Base-by-base conservation (phyloP, 2,329 filamentous ascomycete species). In the Blumeria graminis region DNA sequence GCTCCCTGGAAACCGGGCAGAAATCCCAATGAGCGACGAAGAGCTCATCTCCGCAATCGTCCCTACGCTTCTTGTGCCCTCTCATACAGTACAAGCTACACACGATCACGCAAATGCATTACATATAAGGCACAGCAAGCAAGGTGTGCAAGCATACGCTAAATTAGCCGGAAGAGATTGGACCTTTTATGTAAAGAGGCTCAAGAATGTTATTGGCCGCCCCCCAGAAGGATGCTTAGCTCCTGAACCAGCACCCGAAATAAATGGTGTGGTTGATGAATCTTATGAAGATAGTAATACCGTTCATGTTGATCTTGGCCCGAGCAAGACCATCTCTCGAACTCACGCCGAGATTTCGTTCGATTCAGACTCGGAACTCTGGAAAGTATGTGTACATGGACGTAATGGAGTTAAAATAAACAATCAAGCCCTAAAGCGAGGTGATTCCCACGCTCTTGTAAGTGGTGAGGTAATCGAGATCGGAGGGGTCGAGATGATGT, bases 401-500 rank as follows among this genome's bases (percentile, higher is more conserved):
- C 84, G 92, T 62, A 98, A 98, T 67, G 88, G 89, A 33, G 77
- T 94, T 51, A 86, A 86, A 64, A 74, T 96, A 22, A 86, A 98
- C 67, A 86, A 86, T 59, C 70, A 71, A 55, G 72, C 77, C 18
- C 71, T 93, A 57, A 84, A 84, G 64, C 75, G 81, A 55, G 82
- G 83, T 11, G 68, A 71, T 34, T 71, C 76, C 41, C 76, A 79
- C 36, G 71, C 78, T 34, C 75, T 98, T 32, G 78, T 80, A 45
- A 94, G 89, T 63, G 92, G 92, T 57, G 82, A 90, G 66, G 86
- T 96, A 46, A 82, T 98, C 57, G 88, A 94, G 65, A 86, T 96
- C 65, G 84, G 84, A 63, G 86, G 86, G 56, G 85, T 92, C 0
- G 90, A 98, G 71, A 98, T 98, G 92, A 90, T 96, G 74, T 98